Percentiles rank a stretch among this genome's conserved stretches.
phyloP scores from a whole-genome alignment of 805 yeast species.

The Saccharomycopsis malanga region DNA sequence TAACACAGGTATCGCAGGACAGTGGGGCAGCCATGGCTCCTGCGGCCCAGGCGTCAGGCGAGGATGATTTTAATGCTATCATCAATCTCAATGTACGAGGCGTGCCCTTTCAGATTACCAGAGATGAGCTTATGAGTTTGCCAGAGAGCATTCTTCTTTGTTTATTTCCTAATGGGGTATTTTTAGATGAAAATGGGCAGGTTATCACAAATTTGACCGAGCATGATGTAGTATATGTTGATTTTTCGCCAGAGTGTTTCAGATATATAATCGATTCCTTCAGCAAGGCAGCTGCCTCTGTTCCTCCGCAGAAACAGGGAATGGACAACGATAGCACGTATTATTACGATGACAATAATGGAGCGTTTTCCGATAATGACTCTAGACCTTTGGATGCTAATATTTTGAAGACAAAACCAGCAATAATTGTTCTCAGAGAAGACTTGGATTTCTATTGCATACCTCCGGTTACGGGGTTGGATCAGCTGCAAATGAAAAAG shows the following conservation, averaged over 20 bases:
- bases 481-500: constrained; percentile 52
- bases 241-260: constrained; percentile 82
- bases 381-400: constrained; percentile 45
- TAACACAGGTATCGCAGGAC: constrained; percentile 62
- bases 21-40: constrained; percentile 13
- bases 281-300: constrained; percentile 58
- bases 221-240: constrained; percentile 71
- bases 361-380: constrained; percentile 23
- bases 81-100: constrained; percentile 79
- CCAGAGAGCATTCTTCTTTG: constrained; percentile 88
- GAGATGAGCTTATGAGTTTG: constrained; percentile 83
- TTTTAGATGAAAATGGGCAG: constrained; percentile 68
- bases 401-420: constrained; percentile 72
- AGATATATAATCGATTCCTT: constrained; percentile 73
- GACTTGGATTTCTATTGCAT: constrained; percentile 91
- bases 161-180: constrained; percentile 85
- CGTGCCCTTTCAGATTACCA: constrained; percentile 59
- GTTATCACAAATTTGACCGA: constrained; percentile 75
- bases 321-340: constrained; percentile 26
- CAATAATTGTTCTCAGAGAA: constrained; percentile 86
- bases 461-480: constrained; percentile 57
- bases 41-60: constrained; percentile 22
- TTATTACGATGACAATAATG: constrained; percentile 12
- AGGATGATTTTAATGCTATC: constrained; percentile 53
- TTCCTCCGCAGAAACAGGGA: constrained; percentile 35